Evolutionary conservation across 1,284 basidiomycete species (phyloP).

Genomic region (Sanghuangporus sanghuang): DNA sequence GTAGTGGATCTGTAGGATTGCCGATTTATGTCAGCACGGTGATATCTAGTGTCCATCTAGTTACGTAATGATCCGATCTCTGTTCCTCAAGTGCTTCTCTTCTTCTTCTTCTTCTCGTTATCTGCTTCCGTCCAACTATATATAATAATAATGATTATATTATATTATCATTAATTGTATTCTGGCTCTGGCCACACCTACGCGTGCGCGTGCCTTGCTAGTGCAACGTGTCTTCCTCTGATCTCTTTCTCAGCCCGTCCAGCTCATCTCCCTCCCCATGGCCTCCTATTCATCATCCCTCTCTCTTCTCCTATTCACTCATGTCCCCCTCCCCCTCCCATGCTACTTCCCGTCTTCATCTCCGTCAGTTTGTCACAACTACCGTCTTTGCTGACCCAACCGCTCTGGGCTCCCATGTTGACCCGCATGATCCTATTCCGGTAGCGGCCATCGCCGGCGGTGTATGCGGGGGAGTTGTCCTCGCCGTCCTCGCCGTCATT

Average conservation of each 20-base stretch:
- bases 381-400: conserved; percentile 10
- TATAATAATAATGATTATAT: too few species aligned
- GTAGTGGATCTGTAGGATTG: conserved; percentile 31
- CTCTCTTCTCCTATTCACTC: neutral
- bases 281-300: neutral
- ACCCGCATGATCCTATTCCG: conserved; percentile 29
- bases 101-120: neutral
- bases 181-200: neutral
- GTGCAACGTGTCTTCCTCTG: neutral
- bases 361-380: conserved; percentile 19
- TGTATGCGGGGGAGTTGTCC: conserved; percentile 38
- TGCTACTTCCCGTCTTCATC: neutral
- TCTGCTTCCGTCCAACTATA: neutral
- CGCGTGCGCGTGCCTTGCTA: neutral
- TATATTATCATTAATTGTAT: too few species aligned
- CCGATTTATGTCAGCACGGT: conserved; percentile 1
- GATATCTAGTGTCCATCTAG: neutral
- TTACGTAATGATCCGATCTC: neutral
- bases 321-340: neutral
- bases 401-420: neutral
- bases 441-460: conserved; percentile 49
- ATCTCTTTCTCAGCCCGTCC: neutral
- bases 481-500: conserved; percentile 40
- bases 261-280: neutral
- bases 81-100: neutral